Evolutionary conservation across 208 protist genomes (phyloP).

Genomic region (Acanthamoeba royreba): DNA sequence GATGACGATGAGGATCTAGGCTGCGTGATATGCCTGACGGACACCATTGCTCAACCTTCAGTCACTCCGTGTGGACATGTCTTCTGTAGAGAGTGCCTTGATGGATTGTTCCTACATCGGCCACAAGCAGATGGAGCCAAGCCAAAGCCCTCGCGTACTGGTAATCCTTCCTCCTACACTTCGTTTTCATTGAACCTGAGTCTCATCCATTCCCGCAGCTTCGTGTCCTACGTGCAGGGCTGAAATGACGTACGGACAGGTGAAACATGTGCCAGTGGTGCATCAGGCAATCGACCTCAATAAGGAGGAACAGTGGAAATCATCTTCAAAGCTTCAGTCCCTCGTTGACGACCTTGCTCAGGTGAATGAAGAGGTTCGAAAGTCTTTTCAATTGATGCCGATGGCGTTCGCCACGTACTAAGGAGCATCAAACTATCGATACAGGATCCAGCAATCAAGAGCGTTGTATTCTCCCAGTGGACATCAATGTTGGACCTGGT

Average conservation of each 20-base stretch:
- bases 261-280: not conserved
- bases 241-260: not conserved
- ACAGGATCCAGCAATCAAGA: conserved; percentile 61
- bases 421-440: no score
- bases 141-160: not conserved
- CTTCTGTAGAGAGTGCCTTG: not conserved
- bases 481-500: conserved; percentile 68
- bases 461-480: conserved; percentile 78
- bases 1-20: not conserved
- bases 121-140: not conserved
- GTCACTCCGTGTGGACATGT: not conserved
- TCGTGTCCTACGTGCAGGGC: not conserved
- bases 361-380: not conserved
- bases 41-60: not conserved
- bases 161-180: not conserved
- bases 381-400: not conserved
- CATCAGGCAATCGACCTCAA: not conserved
- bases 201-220: not conserved
- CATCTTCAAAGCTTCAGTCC: not conserved
- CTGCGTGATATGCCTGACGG: not conserved
- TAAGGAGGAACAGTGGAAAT: not conserved
- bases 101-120: not conserved
- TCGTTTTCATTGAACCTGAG: not conserved
- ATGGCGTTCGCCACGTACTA: no score
- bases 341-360: not conserved